Base-by-base conservation (phyloP, 768 basidiomycete species). In the Basidioascus undulatus region DNA sequence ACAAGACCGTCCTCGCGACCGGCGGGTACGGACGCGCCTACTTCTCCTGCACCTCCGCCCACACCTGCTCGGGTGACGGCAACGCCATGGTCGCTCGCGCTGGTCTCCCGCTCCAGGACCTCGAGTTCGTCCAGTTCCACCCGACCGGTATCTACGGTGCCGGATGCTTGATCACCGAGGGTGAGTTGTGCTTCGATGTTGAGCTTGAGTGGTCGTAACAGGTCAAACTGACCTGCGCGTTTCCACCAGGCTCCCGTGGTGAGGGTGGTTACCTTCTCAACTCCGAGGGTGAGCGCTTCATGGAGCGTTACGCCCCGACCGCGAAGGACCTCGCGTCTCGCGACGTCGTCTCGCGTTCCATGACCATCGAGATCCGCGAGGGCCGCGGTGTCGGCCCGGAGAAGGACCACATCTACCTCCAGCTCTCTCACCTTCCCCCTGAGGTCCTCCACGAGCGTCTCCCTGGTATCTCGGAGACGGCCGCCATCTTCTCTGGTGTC, bases 111-210 rank as follows among this genome's bases (percentile, higher is more conserved):
- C 66, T 96, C 33, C 92, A 96, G 63, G 92, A 98, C 62, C 60
- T 78, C 45, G 92, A 98, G 61, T 98, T 98, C 57, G 87, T 96
- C n/a, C 92, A 98, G 59, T 98, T 98, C 81, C 92, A 96, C 60
- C 92, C 92, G 3, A 96, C 92, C 35, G 92, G 92, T 61, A 96
- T 98, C 54, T 98, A 96, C 57, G 92, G 92, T 49, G 89, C 92
- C 52, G 92, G 92, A 36, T 98, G 92, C 62, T 68, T 98, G 49
- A 98, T 98, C 57, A 96, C 89, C 11, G 89, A 96, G 67, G 87
- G 86, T 80, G 46, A 40, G 61, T 53, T n/a, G 31, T 20, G n/a
- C 36, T 23, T 33, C 39, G 18, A 7, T 30, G 15, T 39, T 12
- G 23, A 8, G 20, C 21, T 13, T n/a, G 20, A 6, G 5, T 24